phyloP scores from a whole-genome alignment of 169 alveolate genomes.

The Plasmodium fragile region DNA sequence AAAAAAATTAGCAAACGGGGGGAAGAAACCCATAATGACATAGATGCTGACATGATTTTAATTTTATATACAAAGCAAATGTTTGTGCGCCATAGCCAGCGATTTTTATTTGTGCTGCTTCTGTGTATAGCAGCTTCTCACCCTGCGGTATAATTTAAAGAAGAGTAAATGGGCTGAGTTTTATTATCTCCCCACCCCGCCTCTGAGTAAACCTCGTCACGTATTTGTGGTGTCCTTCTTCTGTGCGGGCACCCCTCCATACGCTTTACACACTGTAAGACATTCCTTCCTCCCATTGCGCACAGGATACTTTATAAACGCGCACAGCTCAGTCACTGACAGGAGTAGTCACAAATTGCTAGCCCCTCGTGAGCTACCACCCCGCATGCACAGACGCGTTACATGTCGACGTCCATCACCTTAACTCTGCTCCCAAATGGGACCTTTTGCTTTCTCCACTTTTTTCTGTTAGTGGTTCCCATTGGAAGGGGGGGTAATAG shows the following conservation, averaged over 20 bases:
- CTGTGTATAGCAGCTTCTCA: neutral
- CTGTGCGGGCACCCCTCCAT: neutral
- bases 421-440: neutral
- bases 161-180: neutral
- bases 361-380: neutral
- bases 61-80: neutral
- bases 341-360: neutral
- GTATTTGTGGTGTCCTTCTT: neutral
- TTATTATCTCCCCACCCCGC: neutral
- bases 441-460: neutral
- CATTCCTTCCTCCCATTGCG: neutral
- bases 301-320: neutral
- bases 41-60: neutral
- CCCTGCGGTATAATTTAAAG: neutral
- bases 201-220: neutral
- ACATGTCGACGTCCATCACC: neutral
- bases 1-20: neutral
- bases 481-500: neutral
- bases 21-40: neutral
- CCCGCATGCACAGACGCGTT: neutral
- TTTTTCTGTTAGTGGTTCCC: neutral
- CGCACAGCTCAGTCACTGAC: neutral
- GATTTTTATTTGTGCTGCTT: neutral
- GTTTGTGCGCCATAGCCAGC: neutral
- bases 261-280: neutral